A percentile compares a stretch with the other conserved stretches of the same genome.
phyloP scores from a whole-genome alignment of 345 rosid species.

The Salix viminalis region DNA sequence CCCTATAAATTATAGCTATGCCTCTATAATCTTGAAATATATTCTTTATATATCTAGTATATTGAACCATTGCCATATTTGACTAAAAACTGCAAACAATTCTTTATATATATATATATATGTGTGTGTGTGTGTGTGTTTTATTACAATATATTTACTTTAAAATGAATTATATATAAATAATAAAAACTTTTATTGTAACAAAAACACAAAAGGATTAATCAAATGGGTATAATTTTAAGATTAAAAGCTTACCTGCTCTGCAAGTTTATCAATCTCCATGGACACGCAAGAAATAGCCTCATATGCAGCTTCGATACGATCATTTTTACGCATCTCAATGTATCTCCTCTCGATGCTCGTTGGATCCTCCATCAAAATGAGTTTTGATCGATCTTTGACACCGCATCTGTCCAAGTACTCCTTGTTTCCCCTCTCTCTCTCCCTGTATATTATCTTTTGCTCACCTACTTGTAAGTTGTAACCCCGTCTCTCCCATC shows the following conservation, averaged over 20 bases:
- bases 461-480: constrained; percentile 45
- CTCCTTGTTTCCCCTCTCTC: constrained; percentile 43
- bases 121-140: too few relatives aligned
- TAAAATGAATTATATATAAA: too few relatives aligned
- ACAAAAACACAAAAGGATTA: not conserved
- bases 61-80: too few relatives aligned
- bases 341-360: constrained; percentile 49
- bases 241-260: constrained; percentile 50
- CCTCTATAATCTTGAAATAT: too few relatives aligned
- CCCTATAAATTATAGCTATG: too few relatives aligned
- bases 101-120: too few relatives aligned
- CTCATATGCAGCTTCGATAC: constrained; percentile 38
- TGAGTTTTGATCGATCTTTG: constrained; percentile 52
- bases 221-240: too few relatives aligned
- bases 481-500: constrained; percentile 47
- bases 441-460: constrained; percentile 39
- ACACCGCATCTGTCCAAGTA: constrained; percentile 49
- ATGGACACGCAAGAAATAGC: constrained; percentile 43
- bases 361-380: constrained; percentile 42
- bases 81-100: too few relatives aligned
- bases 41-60: not conserved
- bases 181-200: too few relatives aligned
- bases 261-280: constrained; percentile 48
- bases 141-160: too few relatives aligned
- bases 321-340: constrained; percentile 44